Base-by-base conservation (phyloP, 176 grass and related monocot species). In the Oryza brachyantha region DNA sequence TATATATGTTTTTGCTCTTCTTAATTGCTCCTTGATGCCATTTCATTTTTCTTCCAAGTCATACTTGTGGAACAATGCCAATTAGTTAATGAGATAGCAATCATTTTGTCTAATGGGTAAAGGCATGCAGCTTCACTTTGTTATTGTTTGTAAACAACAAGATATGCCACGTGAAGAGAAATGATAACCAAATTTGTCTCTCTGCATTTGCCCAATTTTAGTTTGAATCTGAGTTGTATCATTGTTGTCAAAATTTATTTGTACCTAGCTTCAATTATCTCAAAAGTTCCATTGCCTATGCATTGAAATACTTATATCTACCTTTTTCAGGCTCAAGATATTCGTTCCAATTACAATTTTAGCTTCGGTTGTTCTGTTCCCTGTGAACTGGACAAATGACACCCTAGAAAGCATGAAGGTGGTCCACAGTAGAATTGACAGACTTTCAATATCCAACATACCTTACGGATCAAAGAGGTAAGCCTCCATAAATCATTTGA, bases 371-470 rank as follows among this genome's bases (percentile, higher is more conserved):
- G 67, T 99, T 59, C 83, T 99, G 73, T 86, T 93, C 79, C 96
- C 96, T 57, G 81, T 99, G 61, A 99, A 99, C 64, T 95, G 88
- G 96, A 95, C 90, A 36, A 99, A 91, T 83, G 77, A 78, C 55
- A 74, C 86, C 70, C 88, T 95, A 11, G 52, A 86, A 57, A 48
- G 24, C 39, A 68, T 72, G 39, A 89, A 83, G 0, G 32, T 89
- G 34, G 84, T 87, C 25, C 64, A 75, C 70, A 95, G 72, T 67
- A 11, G 73, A 55, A 91, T 99, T 48, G 96, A 99, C 81, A 90
- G 87, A 41, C 90, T 99, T 28, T 99, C 96, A 21, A 93, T 99
- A 85, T 95, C 92, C 57, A 99, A 99, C 72, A 78, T 99, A 79
- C 89, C 92, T 81, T 43, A 35, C 83, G 88, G 90, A 28, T 99